Evolutionary conservation across 805 yeast genomes (phyloP).

Genomic region (Wickerhamiella domercqiae): DNA sequence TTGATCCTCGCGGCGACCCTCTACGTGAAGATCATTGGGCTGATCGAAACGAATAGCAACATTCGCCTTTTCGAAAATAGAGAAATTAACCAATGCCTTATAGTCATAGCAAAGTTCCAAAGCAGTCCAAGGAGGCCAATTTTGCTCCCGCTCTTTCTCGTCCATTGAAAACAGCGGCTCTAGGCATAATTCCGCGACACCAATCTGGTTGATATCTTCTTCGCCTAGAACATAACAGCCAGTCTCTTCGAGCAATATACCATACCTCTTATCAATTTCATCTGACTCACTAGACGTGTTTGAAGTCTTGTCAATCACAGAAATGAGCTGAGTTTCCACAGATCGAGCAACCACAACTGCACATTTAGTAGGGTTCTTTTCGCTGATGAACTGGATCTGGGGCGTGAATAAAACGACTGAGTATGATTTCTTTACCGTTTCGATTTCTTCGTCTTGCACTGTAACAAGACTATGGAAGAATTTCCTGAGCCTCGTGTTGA

Average conservation of each 20-base stretch:
- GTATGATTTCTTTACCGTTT: slow-evolving; percentile 35
- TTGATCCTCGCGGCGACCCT: background rate
- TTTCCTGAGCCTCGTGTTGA: slow-evolving; percentile 5
- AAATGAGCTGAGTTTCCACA: slow-evolving; percentile 52
- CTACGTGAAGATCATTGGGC: slow-evolving; percentile 31
- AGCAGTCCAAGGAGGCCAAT: slow-evolving; percentile 89
- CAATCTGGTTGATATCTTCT: slow-evolving; percentile 35
- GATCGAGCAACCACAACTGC: slow-evolving; percentile 59
- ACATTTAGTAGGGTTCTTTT: slow-evolving; percentile 38
- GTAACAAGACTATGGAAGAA: slow-evolving; percentile 31
- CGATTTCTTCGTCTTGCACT: slow-evolving; percentile 21
- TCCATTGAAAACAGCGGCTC: slow-evolving; percentile 53
- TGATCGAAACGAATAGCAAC: slow-evolving; percentile 45
- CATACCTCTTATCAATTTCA: slow-evolving; percentile 50
- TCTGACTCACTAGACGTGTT: slow-evolving; percentile 27
- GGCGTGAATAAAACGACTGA: slow-evolving; percentile 60
- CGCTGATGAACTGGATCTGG: slow-evolving; percentile 57
- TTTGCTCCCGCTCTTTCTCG: slow-evolving; percentile 18
- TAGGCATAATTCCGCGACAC: slow-evolving; percentile 37
- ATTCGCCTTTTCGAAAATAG: slow-evolving; percentile 50
- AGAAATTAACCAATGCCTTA: slow-evolving; percentile 31
- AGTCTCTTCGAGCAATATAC: slow-evolving; percentile 51
- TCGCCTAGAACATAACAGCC: slow-evolving; percentile 54
- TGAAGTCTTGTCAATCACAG: slow-evolving; percentile 27
- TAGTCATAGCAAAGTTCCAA: slow-evolving; percentile 50